Conservation (phyloP, 352 stramenopile genomes). For the Phytophthora chlamydospora region DNA sequence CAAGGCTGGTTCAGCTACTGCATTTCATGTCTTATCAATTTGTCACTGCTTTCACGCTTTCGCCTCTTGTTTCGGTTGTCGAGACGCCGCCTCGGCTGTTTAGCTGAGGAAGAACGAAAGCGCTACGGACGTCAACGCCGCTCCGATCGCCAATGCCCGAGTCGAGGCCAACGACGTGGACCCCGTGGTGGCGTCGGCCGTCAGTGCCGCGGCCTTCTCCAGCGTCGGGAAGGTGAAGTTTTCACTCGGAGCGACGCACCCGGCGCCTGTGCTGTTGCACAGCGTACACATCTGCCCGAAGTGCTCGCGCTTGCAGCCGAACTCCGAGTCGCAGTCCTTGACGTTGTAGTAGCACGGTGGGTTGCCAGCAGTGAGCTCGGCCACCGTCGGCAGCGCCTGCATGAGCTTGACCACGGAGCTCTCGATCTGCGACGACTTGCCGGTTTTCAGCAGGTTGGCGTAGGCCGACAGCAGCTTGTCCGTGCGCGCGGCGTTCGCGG, state of each 20-base stretch:
- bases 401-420: slow-evolving; percentile 42
- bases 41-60: too few species aligned
- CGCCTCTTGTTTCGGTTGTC: not conserved
- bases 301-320: slow-evolving; percentile 65
- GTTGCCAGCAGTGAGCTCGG: slow-evolving; percentile 49
- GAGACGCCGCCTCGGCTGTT: slow-evolving; percentile 1
- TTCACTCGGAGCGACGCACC: slow-evolving; percentile 29
- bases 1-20: too few species aligned
- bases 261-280: slow-evolving; percentile 37
- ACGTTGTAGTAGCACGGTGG: slow-evolving; percentile 73
- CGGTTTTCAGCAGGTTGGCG: slow-evolving; percentile 34
- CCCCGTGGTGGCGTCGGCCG: slow-evolving; percentile 3
- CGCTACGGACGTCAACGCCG: slow-evolving; percentile 13
- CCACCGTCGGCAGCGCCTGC: slow-evolving; percentile 49
- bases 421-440: slow-evolving; percentile 42
- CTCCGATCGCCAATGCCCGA: slow-evolving; percentile 7
- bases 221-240: slow-evolving; percentile 53
- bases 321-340: slow-evolving; percentile 47
- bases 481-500: slow-evolving; percentile 49
- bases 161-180: slow-evolving; percentile 13
- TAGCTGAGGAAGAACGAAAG: slow-evolving; percentile 29
- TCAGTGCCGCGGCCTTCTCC: slow-evolving; percentile 26
- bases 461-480: slow-evolving; percentile 56
- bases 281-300: slow-evolving; percentile 66
- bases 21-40: not conserved